Evolutionary conservation across 2,329 filamentous ascomycete genomes (phyloP).

Genomic region (Fusarium equiseti): DNA sequence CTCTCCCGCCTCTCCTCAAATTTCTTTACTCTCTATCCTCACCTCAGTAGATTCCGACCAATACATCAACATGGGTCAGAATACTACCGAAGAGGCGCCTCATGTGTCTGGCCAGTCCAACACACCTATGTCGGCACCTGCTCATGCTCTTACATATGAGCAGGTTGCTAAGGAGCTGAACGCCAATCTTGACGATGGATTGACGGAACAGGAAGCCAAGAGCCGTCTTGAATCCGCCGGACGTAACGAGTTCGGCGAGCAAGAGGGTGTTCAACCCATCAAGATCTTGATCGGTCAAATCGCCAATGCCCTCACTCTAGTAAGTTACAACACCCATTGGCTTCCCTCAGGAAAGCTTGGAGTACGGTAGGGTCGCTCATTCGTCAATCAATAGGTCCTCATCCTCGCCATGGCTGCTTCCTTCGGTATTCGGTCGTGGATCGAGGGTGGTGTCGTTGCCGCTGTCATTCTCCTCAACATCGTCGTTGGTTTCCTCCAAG

Average conservation of each 20-base stretch:
- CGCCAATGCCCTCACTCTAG: constrained; percentile 77
- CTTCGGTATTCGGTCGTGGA: constrained; percentile 70
- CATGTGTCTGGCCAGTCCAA: constrained; percentile 45
- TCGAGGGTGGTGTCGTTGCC: constrained; percentile 70
- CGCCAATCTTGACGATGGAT: constrained; percentile 25
- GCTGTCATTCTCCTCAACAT: constrained; percentile 70
- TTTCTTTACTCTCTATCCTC: not conserved
- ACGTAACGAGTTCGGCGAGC: constrained; percentile 72
- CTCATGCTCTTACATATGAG: constrained; percentile 35
- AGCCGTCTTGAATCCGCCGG: constrained; percentile 68
- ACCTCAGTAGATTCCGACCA: not conserved
- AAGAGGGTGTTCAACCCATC: constrained; percentile 67
- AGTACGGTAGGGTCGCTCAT: constrained; percentile 39
- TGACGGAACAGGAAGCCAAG: constrained; percentile 54
- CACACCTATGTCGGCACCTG: constrained; percentile 42
- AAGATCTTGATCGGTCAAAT: constrained; percentile 76
- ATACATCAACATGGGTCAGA: constrained; percentile 27
- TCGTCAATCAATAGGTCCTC: constrained; percentile 56
- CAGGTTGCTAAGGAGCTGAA: constrained; percentile 36
- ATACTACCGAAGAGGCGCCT: constrained; percentile 16
- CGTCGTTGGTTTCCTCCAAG: constrained; percentile 62
- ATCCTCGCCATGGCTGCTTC: constrained; percentile 69
- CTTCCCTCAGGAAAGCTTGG: constrained; percentile 8
- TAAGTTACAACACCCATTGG: constrained; percentile 48
- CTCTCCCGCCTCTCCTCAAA: not conserved